Percentiles rank a stretch among this genome's conserved stretches.
phyloP scores from a whole-genome alignment of 805 yeast species.

The Priceomyces carsonii region DNA sequence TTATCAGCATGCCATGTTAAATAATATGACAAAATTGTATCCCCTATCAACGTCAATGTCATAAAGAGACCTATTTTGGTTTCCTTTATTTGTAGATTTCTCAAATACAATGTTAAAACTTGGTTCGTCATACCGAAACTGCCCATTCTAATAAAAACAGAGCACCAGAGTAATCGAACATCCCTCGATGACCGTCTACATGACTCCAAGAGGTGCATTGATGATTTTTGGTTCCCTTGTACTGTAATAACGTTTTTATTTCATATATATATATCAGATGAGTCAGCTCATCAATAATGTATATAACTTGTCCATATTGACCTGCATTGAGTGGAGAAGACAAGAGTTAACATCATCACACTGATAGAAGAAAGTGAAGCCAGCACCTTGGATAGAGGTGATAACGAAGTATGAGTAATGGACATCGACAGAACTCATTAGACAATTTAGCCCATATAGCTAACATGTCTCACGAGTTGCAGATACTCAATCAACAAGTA shows the following conservation, averaged over 20 bases:
- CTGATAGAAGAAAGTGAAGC: no score
- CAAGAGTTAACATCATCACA: no score
- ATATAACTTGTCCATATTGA: no score
- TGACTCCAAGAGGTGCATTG: slow-evolving; percentile 36
- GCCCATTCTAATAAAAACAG: slow-evolving; percentile 68
- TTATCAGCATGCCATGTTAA: slow-evolving; percentile 77
- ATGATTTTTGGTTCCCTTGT: no score
- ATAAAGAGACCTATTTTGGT: slow-evolving; percentile 71
- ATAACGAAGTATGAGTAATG: slow-evolving; percentile 18
- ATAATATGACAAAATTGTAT: slow-evolving; percentile 65
- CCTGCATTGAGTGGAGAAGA: no score
- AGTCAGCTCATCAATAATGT: background rate
- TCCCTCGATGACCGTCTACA: slow-evolving; percentile 48
- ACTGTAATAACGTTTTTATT: no score
- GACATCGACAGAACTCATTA: slow-evolving; percentile 27
- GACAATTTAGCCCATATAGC: slow-evolving; percentile 45
- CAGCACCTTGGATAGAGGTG: no score
- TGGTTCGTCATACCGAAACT: slow-evolving; percentile 82
- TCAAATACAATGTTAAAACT: slow-evolving; percentile 67
- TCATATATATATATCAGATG: background rate
- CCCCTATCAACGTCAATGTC: slow-evolving; percentile 81
- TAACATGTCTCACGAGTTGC: slow-evolving; percentile 44
- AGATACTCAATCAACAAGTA: slow-evolving; percentile 27
- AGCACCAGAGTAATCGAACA: slow-evolving; percentile 61
- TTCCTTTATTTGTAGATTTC: slow-evolving; percentile 54